A percentile compares a stretch with the other conserved stretches of the same genome.
phyloP scores from a whole-genome alignment of 2,329 filamentous ascomycete species.

The Xylaria sp. region DNA sequence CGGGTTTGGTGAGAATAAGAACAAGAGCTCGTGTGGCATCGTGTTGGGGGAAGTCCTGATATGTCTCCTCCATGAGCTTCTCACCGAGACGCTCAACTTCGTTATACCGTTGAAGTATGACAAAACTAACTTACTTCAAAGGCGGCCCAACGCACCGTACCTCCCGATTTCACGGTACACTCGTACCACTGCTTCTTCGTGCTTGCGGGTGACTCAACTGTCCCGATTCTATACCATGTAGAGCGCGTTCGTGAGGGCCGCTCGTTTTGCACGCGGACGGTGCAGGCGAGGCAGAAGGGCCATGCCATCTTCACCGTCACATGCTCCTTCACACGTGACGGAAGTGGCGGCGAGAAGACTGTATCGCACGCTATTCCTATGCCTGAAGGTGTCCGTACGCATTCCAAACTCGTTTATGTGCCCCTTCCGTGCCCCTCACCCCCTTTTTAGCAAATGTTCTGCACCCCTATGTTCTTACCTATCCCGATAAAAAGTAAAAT shows the following conservation, averaged over 20 bases:
- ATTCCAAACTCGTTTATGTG: not conserved
- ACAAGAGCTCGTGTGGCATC: not conserved
- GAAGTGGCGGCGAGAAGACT: slow-evolving; percentile 60
- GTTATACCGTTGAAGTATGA: no score
- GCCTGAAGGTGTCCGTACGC: slow-evolving; percentile 55
- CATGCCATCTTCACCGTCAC: slow-evolving; percentile 95
- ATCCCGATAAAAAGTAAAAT: not conserved
- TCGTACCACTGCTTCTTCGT: slow-evolving; percentile 99
- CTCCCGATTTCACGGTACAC: slow-evolving; percentile 82
- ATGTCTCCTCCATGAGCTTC: not conserved
- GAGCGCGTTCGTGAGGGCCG: slow-evolving; percentile 91
- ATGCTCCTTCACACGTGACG: slow-evolving; percentile 82
- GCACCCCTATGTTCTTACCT: not conserved
- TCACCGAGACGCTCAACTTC: not conserved
- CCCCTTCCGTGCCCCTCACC: not conserved
- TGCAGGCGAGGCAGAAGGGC: slow-evolving; percentile 92
- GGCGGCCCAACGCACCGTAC: slow-evolving; percentile 89
- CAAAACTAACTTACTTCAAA: slow-evolving; percentile 47
- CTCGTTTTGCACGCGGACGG: slow-evolving; percentile 90
- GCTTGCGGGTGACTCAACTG: slow-evolving; percentile 83
- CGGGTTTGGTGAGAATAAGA: not conserved
- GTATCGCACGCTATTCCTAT: slow-evolving; percentile 74
- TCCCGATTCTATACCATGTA: slow-evolving; percentile 94
- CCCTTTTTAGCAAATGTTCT: not conserved
- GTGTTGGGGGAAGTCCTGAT: not conserved